These are phyloP conservation scores for Aurantiochytrium sp. DNA, from an alignment of 108 stramenopile species.

Conservation along the genomic window DNA sequence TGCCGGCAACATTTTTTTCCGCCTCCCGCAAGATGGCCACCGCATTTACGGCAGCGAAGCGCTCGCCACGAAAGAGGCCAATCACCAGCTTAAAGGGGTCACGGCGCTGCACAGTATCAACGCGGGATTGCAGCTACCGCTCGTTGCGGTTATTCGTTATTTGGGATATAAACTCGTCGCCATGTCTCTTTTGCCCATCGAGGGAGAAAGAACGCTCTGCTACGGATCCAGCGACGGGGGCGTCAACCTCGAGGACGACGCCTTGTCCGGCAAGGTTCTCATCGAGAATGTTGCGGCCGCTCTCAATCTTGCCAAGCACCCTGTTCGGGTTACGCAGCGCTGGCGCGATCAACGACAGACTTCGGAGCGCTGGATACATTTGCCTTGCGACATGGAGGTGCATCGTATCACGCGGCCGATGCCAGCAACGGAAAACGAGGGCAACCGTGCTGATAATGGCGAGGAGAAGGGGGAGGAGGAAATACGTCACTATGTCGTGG, in stretches of 20 bases:
- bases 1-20: slow-evolving; percentile 1
- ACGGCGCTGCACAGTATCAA: background rate
- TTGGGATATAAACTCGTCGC: slow-evolving; percentile 10
- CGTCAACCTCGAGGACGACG: background rate
- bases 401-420: background rate
- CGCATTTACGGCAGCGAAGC: background rate
- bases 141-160: background rate
- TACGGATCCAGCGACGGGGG: background rate
- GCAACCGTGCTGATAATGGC: no score
- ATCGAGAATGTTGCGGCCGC: background rate
- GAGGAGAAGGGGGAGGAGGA: background rate
- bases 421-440: background rate
- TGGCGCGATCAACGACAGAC: background rate
- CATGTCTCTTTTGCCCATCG: background rate
- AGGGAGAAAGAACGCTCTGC: background rate
- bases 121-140: background rate
- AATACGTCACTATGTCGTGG: background rate
- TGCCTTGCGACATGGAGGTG: slow-evolving; percentile 6
- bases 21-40: background rate
- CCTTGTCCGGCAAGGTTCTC: background rate
- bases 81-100: background rate
- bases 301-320: background rate
- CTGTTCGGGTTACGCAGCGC: background rate
- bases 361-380: background rate
- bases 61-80: slow-evolving; percentile 7